These are phyloP conservation scores for Salicornia ramosissima DNA, from an alignment of 148 eudicot species.

Conservation along the genomic window DNA sequence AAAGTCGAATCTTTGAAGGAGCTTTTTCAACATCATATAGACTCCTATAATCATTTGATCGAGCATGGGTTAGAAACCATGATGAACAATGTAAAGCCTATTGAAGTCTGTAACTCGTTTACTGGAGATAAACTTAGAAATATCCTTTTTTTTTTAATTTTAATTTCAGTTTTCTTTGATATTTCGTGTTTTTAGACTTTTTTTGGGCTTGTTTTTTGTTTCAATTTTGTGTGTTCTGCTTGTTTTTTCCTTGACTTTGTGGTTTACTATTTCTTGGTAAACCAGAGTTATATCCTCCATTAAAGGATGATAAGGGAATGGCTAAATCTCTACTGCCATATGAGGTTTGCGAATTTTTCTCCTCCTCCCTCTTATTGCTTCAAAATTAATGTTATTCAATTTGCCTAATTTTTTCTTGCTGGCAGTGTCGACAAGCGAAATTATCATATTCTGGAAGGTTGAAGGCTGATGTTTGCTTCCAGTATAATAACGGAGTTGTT, in stretches of 20 bases:
- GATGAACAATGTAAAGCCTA: constrained; percentile 45
- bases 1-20: constrained; percentile 45
- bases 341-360: constrained; percentile 39
- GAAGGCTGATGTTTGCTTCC: constrained; percentile 48
- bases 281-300: constrained; percentile 46
- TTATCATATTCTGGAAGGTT: constrained; percentile 66
- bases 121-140: constrained; percentile 47
- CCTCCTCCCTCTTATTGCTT: too few species aligned
- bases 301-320: constrained; percentile 38
- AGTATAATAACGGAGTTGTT: constrained; percentile 44
- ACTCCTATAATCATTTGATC: constrained; percentile 62
- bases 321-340: constrained; percentile 45
- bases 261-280: constrained; percentile 54
- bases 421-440: constrained; percentile 94
- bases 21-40: constrained; percentile 70
- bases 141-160: constrained; percentile 56
- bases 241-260: constrained; percentile 57
- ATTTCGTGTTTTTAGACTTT: too few species aligned
- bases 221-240: not conserved
- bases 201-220: not conserved
- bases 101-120: constrained; percentile 42
- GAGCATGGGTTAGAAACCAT: constrained; percentile 44
- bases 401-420: not conserved
- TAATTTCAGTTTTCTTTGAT: not conserved
- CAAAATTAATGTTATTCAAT: too few species aligned